Evolutionary conservation across 768 basidiomycete species (phyloP).

Genomic region (Lactarius vividus): DNA sequence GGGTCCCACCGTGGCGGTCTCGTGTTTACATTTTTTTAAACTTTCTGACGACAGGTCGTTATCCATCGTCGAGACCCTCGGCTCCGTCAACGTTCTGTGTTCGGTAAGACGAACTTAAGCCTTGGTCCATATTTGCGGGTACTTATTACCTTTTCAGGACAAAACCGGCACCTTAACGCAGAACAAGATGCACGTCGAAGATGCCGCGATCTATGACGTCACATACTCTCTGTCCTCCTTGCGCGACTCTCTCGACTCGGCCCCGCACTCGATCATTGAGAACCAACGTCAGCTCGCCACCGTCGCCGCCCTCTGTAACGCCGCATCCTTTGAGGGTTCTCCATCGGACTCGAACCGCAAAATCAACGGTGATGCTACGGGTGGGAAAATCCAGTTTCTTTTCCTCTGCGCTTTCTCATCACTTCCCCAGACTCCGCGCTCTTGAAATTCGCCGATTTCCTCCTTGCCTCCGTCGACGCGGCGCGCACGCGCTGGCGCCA

Average conservation of each 20-base stretch:
- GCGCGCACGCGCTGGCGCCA: conserved; percentile 25
- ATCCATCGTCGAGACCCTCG: conserved; percentile 65
- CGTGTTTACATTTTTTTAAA: not conserved
- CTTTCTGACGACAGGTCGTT: conserved; percentile 37
- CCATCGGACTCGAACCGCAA: conserved; percentile 32
- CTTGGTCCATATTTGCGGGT: not conserved
- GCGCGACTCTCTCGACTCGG: conserved; percentile 10
- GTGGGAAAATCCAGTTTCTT: conserved; percentile 29
- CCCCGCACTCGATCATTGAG: conserved; percentile 11
- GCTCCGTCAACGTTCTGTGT: conserved; percentile 53
- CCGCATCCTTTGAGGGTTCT: conserved; percentile 42
- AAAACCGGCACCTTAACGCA: conserved; percentile 64
- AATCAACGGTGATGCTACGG: conserved; percentile 57
- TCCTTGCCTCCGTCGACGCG: conserved; percentile 24
- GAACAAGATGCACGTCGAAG: conserved; percentile 57
- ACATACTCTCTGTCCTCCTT: conserved; percentile 27
- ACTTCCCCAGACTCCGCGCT: conserved; percentile 47
- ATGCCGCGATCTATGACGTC: conserved; percentile 41
- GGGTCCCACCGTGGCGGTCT: not conserved
- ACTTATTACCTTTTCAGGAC: conserved; percentile 33
- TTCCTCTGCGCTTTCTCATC: not conserved
- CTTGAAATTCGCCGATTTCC: conserved; percentile 46
- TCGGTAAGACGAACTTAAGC: conserved; percentile 26
- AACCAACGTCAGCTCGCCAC: conserved; percentile 35
- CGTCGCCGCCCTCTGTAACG: conserved; percentile 51